Evolutionary conservation across 805 yeast genomes (phyloP).

Genomic region (Jamesozyma gamospora): DNA sequence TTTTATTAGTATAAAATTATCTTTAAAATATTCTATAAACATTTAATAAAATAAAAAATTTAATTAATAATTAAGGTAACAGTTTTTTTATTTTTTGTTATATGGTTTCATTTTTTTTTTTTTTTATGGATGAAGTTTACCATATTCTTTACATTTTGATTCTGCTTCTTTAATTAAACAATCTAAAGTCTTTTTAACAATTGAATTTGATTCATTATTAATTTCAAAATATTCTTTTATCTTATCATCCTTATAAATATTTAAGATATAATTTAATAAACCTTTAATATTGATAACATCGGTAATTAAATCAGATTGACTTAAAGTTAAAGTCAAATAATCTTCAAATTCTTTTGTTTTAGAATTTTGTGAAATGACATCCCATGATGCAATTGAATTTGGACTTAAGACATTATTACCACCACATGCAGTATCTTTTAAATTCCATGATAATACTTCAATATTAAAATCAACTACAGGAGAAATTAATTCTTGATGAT

Average conservation of each 20-base stretch:
- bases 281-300: constrained; percentile 30
- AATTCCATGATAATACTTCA: constrained; percentile 12
- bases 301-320: constrained; percentile 33
- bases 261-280: constrained; percentile 30
- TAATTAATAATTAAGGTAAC: too few relatives aligned
- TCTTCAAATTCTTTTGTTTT: constrained; percentile 23
- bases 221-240: constrained; percentile 8
- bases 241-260: constrained; percentile 20
- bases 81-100: too few relatives aligned
- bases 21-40: too few relatives aligned
- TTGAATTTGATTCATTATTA: constrained; percentile 6
- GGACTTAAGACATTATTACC: constrained; percentile 11
- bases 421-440: constrained; percentile 8
- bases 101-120: background rate
- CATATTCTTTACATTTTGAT: constrained; percentile 9
- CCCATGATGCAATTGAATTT: constrained; percentile 15
- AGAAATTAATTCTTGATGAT: constrained; percentile 12
- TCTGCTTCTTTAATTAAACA: constrained; percentile 2
- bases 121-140: constrained; percentile 4
- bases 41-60: too few relatives aligned
- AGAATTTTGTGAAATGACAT: constrained; percentile 10
- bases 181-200: constrained; percentile 3
- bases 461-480: constrained; percentile 12
- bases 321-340: constrained; percentile 31
- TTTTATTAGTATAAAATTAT: too few relatives aligned